phyloP scores from a whole-genome alignment of 23 red algal genomes.

The Gracilaria domingensis region DNA sequence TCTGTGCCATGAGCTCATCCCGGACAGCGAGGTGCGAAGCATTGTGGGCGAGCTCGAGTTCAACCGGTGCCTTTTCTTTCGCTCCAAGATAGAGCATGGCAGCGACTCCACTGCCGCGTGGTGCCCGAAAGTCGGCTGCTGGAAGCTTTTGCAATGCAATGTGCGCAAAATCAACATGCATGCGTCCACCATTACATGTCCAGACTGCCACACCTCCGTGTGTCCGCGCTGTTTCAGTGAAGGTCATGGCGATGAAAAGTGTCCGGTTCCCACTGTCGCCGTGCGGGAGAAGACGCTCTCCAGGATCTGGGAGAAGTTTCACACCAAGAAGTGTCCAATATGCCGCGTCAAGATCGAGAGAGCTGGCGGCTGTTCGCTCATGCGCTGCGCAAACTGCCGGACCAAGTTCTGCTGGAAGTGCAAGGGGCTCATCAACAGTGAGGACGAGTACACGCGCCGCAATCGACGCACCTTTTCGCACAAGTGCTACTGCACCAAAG shows the following conservation, averaged over 20 bases:
- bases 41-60: constrained; percentile 8
- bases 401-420: constrained; percentile 66
- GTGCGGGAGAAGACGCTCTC: background rate
- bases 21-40: constrained; percentile 12
- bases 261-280: background rate
- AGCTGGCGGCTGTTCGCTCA: constrained; percentile 47
- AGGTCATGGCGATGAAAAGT: constrained; percentile 1
- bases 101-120: constrained; percentile 16
- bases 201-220: background rate
- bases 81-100: constrained; percentile 16
- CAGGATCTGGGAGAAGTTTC: background rate
- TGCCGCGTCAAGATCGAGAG: constrained; percentile 44
- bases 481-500: constrained; percentile 35
- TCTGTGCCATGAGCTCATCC: background rate
- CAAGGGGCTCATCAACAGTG: constrained; percentile 13
- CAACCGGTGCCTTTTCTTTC: constrained; percentile 34
- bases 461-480: constrained; percentile 12
- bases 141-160: constrained; percentile 8
- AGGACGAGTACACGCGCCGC: background rate
- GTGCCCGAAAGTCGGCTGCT: background rate
- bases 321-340: constrained; percentile 52
- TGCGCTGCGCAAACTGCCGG: constrained; percentile 42
- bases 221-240: constrained; percentile 1
- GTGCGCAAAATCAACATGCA: background rate
- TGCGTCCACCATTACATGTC: background rate